Conservation (phyloP, 1,284 basidiomycete genomes). For the Trichosporon ovoides region DNA sequence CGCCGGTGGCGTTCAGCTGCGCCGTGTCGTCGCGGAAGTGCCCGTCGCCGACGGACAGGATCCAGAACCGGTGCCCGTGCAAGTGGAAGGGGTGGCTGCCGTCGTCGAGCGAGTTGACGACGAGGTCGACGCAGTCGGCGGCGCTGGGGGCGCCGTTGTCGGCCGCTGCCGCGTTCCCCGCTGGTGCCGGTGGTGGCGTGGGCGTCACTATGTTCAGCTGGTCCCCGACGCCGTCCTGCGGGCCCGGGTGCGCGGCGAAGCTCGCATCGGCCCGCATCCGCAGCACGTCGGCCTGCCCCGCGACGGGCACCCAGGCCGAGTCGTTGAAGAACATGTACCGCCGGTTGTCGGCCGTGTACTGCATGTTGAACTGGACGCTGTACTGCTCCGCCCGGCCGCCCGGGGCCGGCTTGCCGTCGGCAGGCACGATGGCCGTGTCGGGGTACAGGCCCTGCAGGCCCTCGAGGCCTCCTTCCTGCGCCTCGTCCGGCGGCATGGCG, state of each 20-base stretch:
- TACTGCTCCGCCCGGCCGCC: neutral
- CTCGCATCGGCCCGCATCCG: neutral
- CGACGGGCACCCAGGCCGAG: conserved; percentile 14
- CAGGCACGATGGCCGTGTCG: conserved; percentile 8
- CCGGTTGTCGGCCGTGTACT: conserved; percentile 20
- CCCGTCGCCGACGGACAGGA: conserved; percentile 17
- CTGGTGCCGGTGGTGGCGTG: conserved; percentile 7
- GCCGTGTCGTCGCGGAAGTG: conserved; percentile 15
- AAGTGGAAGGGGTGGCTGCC: conserved; percentile 34
- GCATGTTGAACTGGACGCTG: conserved; percentile 21
- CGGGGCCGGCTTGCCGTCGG: conserved; percentile 7
- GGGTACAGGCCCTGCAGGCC: conserved; percentile 2
- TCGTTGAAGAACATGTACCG: conserved; percentile 27
- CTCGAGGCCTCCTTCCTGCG: neutral
- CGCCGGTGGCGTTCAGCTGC: conserved; percentile 22
- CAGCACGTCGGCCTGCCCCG: neutral
- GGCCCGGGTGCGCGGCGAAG: neutral
- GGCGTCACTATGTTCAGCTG: conserved; percentile 22
- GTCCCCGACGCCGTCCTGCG: conserved; percentile 3
- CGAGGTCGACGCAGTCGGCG: conserved; percentile 20
- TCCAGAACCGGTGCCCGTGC: conserved; percentile 31
- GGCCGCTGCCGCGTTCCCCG: conserved; percentile 24
- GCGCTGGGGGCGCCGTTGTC: conserved; percentile 5
- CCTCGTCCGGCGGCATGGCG: conserved; percentile 15
- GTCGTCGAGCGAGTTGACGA: conserved; percentile 29